A percentile compares a stretch with the other conserved stretches of the same genome.
Evolutionary conservation across 768 basidiomycete species (phyloP).

Genomic region (Leccinellum luteum): DNA sequence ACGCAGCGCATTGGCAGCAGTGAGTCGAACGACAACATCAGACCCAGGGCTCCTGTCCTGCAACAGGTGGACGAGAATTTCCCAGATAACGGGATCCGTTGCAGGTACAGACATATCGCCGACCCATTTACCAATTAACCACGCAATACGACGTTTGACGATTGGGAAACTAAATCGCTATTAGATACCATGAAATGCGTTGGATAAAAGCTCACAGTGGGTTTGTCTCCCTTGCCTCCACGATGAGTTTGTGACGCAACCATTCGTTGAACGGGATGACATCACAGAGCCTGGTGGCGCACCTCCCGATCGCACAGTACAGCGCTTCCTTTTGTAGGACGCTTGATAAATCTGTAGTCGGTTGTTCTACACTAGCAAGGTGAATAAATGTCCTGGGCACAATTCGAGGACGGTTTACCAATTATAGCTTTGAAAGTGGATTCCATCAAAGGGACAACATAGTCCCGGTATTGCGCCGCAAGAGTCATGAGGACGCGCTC

Average conservation of each 20-base stretch:
- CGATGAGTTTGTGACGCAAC: constrained; percentile 56
- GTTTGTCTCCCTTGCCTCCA: constrained; percentile 59
- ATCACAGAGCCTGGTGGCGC: constrained; percentile 58
- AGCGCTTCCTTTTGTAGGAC: constrained; percentile 82
- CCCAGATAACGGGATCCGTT: constrained; percentile 70
- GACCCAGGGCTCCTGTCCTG: constrained; percentile 65
- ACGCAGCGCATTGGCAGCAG: constrained; percentile 73
- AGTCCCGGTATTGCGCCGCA: constrained; percentile 63
- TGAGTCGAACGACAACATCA: constrained; percentile 83
- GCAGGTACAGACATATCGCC: constrained; percentile 60
- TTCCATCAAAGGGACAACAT: constrained; percentile 65
- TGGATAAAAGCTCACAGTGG: constrained; percentile 45
- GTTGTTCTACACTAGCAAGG: constrained; percentile 35
- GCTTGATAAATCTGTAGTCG: constrained; percentile 50
- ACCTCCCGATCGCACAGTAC: constrained; percentile 88
- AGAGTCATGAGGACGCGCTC: constrained; percentile 89
- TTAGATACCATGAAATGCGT: constrained; percentile 5
- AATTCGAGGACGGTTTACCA: constrained; percentile 37
- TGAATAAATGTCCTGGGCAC: not conserved
- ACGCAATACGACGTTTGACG: constrained; percentile 92
- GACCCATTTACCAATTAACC: constrained; percentile 91
- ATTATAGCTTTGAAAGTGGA: constrained; percentile 58
- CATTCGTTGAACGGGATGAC: constrained; percentile 68
- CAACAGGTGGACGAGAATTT: constrained; percentile 75
- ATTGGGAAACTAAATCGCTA: constrained; percentile 67